A percentile compares a stretch with the other conserved stretches of the same genome.
phyloP scores from a whole-genome alignment of 2,329 filamentous ascomycete genomes.

The Hypoxylon sp. region DNA sequence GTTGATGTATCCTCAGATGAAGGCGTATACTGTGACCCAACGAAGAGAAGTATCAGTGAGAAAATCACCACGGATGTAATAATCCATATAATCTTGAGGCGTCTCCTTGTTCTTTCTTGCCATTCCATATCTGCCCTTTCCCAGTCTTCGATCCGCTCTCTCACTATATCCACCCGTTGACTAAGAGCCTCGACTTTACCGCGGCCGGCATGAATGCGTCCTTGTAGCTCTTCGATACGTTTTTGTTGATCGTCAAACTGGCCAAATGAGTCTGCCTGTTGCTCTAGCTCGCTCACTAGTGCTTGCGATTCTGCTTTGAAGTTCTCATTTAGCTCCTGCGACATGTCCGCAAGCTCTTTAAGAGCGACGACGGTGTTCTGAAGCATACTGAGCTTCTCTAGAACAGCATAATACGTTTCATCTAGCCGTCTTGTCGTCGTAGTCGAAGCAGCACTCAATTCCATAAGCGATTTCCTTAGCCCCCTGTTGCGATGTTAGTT shows the following conservation, averaged over 20 bases:
- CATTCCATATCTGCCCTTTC: conserved; percentile 77
- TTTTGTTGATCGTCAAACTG: conserved; percentile 76
- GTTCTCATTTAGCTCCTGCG: conserved; percentile 69
- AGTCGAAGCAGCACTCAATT: conserved; percentile 73
- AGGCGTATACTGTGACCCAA: conserved; percentile 56
- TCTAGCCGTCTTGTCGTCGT: conserved; percentile 77
- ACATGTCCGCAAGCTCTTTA: conserved; percentile 75
- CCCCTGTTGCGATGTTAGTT: conserved; percentile 59
- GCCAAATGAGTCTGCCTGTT: conserved; percentile 72
- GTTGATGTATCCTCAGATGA: conserved; percentile 40
- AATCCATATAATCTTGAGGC: conserved; percentile 75
- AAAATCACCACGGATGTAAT: conserved; percentile 67
- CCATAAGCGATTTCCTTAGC: conserved; percentile 66
- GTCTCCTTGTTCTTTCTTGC: conserved; percentile 76
- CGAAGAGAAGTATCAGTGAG: conserved; percentile 62
- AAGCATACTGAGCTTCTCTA: conserved; percentile 76
- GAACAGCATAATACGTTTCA: conserved; percentile 79
- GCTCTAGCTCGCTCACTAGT: conserved; percentile 71
- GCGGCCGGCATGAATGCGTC: conserved; percentile 72
- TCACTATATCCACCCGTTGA: conserved; percentile 74
- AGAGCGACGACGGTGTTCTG: conserved; percentile 75
- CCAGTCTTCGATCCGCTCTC: conserved; percentile 75
- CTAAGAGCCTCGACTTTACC: conserved; percentile 72
- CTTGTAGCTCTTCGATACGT: conserved; percentile 73
- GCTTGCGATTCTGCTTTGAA: conserved; percentile 74